Base-by-base conservation (phyloP, 106 monocot species). In the Iris macrosiphon region DNA sequence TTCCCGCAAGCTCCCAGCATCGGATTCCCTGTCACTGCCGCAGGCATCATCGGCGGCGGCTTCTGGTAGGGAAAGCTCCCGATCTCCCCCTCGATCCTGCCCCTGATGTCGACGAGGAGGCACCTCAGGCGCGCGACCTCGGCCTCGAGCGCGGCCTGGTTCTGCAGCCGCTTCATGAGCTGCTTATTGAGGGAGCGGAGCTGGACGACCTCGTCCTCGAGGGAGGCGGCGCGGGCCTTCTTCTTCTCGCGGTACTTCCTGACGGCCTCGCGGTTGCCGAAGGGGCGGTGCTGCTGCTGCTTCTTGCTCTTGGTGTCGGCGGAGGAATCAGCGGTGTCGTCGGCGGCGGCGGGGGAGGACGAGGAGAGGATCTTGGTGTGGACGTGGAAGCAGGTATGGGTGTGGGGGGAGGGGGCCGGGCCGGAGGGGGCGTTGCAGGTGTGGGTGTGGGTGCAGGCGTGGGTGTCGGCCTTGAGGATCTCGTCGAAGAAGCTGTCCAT, bases 11-110 rank as follows among this genome's bases (percentile, higher is more conserved):
- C 68, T 31, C 75, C 74, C 31, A 60, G 56, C 6, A 74, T 45
- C 31, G 56, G 29, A 53, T 39, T 71, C 35, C 61, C 54, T 8
- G 35, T 53, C 4, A 43, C 22, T 8, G 25, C 16, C 19, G 48
- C 35, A n/a, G 55, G 48, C 53, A 45, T 64, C n/a, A 71, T 40
- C 20, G 70, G 70, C 18, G 48, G 67, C 18, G 76, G 61, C 47
- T 65, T 94, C 53, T 81, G 73, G 53, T 94, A 94, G 55, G 96
- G 96, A 49, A 96, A 96, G 6, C 69, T 40, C 10, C 89, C 96
- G 55, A 96, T 72, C 64, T 89, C 96, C 29, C 79, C 82, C 31
- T 96, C 96, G 23, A 96, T 96, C 68, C 96, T 86, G 60, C 90
- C 89, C 37, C 96, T 74, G 22, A 96, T 69, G 70, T 96, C 96